These are phyloP conservation scores for Nyctanthes arbortristis DNA, from an alignment of 257 asterid species.

Conservation along the genomic window DNA sequence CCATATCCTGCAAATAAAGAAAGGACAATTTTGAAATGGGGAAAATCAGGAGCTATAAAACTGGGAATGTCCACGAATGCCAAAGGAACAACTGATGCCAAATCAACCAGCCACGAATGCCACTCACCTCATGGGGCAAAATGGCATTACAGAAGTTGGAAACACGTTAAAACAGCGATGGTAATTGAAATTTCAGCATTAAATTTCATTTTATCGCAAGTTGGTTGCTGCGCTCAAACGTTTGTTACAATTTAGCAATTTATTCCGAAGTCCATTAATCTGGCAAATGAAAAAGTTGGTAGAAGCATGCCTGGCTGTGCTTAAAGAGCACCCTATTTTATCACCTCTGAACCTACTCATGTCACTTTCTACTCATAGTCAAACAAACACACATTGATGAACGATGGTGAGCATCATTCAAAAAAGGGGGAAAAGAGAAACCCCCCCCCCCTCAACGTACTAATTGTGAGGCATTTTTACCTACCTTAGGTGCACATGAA, in stretches of 20 bases:
- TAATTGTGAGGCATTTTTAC: too few relatives aligned
- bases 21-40: neutral
- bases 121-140: neutral
- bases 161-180: neutral
- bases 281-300: neutral
- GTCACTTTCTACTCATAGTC: neutral
- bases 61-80: neutral
- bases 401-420: too few relatives aligned
- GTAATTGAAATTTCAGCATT: neutral
- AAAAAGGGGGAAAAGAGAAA: too few relatives aligned
- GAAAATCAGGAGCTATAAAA: neutral
- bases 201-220: neutral
- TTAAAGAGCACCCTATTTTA: too few relatives aligned
- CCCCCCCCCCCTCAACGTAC: too few relatives aligned
- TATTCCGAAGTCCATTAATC: neutral
- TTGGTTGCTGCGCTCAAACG: neutral
- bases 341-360: too few relatives aligned
- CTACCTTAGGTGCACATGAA: too few relatives aligned
- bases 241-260: neutral
- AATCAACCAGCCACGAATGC: neutral
- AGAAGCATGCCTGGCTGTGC: too few relatives aligned
- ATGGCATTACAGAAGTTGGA: neutral
- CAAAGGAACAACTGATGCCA: too few relatives aligned
- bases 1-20: conserved; percentile 56
- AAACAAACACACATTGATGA: neutral